Percentiles rank a stretch among this genome's conserved stretches.
Conservation (phyloP, 2,329 filamentous ascomycete genomes). For the Xylaria sp. region DNA sequence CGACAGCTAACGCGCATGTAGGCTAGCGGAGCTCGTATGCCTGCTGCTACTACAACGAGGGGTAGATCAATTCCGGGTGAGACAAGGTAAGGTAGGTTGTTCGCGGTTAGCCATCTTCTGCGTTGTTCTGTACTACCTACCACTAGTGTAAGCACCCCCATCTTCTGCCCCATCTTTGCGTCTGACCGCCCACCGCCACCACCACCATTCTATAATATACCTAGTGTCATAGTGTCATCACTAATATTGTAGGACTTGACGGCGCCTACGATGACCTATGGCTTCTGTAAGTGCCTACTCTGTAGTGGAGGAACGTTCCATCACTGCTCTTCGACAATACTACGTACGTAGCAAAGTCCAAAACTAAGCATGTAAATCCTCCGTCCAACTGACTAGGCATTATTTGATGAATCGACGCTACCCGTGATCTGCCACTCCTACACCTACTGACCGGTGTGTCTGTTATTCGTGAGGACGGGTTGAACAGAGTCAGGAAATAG, state of each 20-base stretch:
- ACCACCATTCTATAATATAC: conserved; percentile 4
- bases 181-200: conserved; percentile 14
- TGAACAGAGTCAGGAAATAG: background rate
- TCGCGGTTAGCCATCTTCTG: conserved; percentile 5
- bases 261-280: too few species aligned
- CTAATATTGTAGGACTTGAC: background rate
- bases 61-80: conserved; percentile 11
- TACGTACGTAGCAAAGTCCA: too few species aligned
- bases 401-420: conserved; percentile 17
- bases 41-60: conserved; percentile 7
- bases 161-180: conserved; percentile 9
- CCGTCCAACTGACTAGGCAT: conserved; percentile 10
- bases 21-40: conserved; percentile 35
- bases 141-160: background rate
- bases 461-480: background rate
- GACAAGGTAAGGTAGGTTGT: background rate
- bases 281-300: too few species aligned
- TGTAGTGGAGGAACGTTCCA: conserved; percentile 19
- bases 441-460: background rate
- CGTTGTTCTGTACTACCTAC: conserved; percentile 1
- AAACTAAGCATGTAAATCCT: conserved; percentile 15
- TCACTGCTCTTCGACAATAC: conserved; percentile 1
- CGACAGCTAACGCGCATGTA: conserved; percentile 28
- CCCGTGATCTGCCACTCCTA: conserved; percentile 9
- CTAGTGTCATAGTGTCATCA: background rate